A percentile compares a stretch with the other conserved stretches of the same genome.
Evolutionary conservation across 768 basidiomycete genomes (phyloP).

Genomic region (Leccinum incarnatum): DNA sequence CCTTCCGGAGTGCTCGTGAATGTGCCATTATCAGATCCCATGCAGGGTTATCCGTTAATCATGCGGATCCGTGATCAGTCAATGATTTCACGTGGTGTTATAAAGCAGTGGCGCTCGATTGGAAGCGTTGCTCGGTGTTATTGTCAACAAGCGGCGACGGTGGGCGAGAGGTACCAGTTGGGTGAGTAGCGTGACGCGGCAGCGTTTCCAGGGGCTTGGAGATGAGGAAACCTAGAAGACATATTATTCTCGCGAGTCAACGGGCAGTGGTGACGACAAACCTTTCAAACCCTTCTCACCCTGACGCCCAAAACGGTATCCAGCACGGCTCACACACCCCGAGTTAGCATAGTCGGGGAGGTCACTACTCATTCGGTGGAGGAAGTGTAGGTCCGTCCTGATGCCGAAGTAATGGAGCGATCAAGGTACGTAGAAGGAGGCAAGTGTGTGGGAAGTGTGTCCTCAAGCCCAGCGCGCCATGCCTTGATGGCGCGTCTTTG

Average conservation of each 20-base stretch:
- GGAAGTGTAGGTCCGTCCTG: constrained; percentile 24
- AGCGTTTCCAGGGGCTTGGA: constrained; percentile 61
- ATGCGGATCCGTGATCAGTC: constrained; percentile 19
- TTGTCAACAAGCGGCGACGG: constrained; percentile 16
- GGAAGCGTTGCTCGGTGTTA: constrained; percentile 20
- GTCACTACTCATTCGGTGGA: constrained; percentile 24
- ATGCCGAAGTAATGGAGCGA: constrained; percentile 23
- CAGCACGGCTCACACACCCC: constrained; percentile 38
- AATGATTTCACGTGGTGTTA: constrained; percentile 19
- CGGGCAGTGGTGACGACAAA: constrained; percentile 17
- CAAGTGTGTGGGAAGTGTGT: constrained; percentile 48
- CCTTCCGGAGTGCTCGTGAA: constrained; percentile 9
- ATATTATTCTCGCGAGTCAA: constrained; percentile 3
- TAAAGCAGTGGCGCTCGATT: constrained; percentile 28
- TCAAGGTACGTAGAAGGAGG: constrained; percentile 22
- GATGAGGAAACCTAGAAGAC: constrained; percentile 47
- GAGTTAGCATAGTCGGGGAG: constrained; percentile 21
- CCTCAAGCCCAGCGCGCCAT: constrained; percentile 56
- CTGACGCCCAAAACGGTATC: constrained; percentile 75
- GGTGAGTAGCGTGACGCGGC: constrained; percentile 52
- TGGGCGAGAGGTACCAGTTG: constrained; percentile 31
- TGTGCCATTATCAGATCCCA: constrained; percentile 12
- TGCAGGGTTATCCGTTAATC: constrained; percentile 15
- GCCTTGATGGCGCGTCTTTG: constrained; percentile 60
- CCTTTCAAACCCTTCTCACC: constrained; percentile 70